These are phyloP conservation scores for Neofusicoccum parvum DNA, from an alignment of 2,329 filamentous ascomycete genomes.

Conservation along the genomic window DNA sequence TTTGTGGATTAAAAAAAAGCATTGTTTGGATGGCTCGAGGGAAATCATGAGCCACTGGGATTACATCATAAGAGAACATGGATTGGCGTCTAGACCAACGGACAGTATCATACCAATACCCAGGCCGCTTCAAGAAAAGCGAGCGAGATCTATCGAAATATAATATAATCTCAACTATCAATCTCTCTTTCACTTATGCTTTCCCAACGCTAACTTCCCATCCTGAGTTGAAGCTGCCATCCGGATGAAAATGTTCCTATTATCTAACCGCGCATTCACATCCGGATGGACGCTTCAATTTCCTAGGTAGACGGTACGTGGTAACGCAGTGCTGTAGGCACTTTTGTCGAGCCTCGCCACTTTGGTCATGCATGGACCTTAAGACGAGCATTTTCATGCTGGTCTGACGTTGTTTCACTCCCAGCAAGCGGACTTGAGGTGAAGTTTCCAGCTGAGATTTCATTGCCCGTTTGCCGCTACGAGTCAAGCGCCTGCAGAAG, in stretches of 20 bases:
- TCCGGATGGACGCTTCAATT: background rate
- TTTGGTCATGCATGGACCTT: background rate
- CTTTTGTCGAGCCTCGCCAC: too few species aligned
- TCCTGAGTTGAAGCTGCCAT: too few species aligned
- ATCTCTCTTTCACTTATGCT: too few species aligned
- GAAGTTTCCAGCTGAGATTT: too few species aligned
- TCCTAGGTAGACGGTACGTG: background rate
- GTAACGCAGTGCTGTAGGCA: too few species aligned
- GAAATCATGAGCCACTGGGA: background rate
- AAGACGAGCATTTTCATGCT: background rate
- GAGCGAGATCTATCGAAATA: background rate
- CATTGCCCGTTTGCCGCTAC: too few species aligned
- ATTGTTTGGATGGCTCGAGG: constrained; percentile 5
- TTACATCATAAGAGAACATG: constrained; percentile 1
- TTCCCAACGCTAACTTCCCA: too few species aligned
- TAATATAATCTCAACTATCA: constrained; percentile 6
- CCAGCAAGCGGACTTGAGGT: too few species aligned
- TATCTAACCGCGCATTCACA: too few species aligned
- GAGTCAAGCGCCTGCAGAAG: too few species aligned
- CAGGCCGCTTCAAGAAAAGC: background rate
- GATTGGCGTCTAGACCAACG: background rate
- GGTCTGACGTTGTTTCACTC: too few species aligned
- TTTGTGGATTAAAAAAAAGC: constrained; percentile 2
- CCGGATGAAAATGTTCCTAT: too few species aligned
- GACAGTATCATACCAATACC: constrained; percentile 10